Base-by-base conservation (phyloP, 805 yeast species). In the Starmerella tilneyi region DNA sequence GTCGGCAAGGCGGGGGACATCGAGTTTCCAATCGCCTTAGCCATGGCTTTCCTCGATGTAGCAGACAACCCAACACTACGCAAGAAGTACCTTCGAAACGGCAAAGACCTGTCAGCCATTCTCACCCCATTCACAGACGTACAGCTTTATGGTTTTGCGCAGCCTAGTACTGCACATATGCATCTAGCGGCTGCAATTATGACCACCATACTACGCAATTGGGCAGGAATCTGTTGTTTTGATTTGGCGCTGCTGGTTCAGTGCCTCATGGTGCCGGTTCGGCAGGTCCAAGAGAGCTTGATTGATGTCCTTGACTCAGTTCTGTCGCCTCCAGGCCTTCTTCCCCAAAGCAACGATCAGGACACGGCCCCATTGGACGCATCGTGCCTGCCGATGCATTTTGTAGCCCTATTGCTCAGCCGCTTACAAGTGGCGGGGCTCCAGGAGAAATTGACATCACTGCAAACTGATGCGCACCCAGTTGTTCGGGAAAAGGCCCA, bases 191-290 rank as follows among this genome's bases (percentile, higher is more conserved):
- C 86, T 0, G 69, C 73, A 34, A 67, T 84, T 8, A 60, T 89
- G 2, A 64, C 81, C 0, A 59, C 73, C 4, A 64, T 84, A 20
- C 62, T 89, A 40, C 81, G 84, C 49, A 71, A 77, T 27, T 80
- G 89, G 76, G 70, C 81, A 11, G 99, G 98, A 0, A 56, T 86
- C 2, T 62, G 69, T 34, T 79, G 86, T 58, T 65, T 92, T 34
- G 62, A 67, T n/a, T 69, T 72, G 43, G 77, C 76, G n/a, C 72
- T 46, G 23, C 47, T 56, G 9, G 48, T 54, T 12, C 43, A 53
- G 28, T 56, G 59, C 39, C 36, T 56, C 41, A 40, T 43, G 5
- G 43, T 56, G 8, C 59, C 60, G 6, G 20, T 76, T 9, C 68
- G 75, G 1, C 60, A 69, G 1, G 48, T 63, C 20, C 73, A 84